Percentiles rank a stretch among this genome's conserved stretches.
These are phyloP conservation scores for Juglanconis juglandina DNA, from an alignment of 2,329 filamentous ascomycete species.

Conservation along the genomic window DNA sequence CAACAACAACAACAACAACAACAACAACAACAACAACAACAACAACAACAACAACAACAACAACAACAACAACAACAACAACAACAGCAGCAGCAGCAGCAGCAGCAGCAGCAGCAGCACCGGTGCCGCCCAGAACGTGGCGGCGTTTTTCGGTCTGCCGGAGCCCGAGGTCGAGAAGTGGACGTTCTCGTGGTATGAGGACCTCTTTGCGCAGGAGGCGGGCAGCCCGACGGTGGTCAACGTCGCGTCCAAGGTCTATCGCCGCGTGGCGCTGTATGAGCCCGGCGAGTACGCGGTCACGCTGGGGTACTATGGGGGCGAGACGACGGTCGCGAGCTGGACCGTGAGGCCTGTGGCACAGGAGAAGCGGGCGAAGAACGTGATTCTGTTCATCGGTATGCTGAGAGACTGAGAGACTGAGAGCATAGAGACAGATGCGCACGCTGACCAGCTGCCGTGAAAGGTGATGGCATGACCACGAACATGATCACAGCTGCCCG, in stretches of 20 bases:
- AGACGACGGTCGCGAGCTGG: conserved; percentile 73
- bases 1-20: conserved; percentile 23
- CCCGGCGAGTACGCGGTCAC: conserved; percentile 76
- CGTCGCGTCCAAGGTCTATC: conserved; percentile 75
- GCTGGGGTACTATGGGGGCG: conserved; percentile 69
- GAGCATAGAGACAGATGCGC: not conserved
- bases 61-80: conserved; percentile 25
- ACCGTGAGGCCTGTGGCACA: conserved; percentile 67
- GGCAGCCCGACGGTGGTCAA: conserved; percentile 70
- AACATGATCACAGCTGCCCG: conserved; percentile 80
- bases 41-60: conserved; percentile 22
- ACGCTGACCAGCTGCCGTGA: not conserved
- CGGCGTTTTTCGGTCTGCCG: conserved; percentile 64
- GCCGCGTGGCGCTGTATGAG: conserved; percentile 71
- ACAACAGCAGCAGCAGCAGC: conserved; percentile 41
- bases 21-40: conserved; percentile 25
- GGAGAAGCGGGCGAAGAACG: conserved; percentile 75
- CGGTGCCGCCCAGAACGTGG: conserved; percentile 32
- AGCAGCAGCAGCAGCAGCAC: conserved; percentile 37
- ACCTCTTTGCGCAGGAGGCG: conserved; percentile 73
- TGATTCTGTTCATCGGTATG: conserved; percentile 78
- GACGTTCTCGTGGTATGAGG: conserved; percentile 83
- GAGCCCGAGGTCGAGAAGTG: conserved; percentile 76
- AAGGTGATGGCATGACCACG: conserved; percentile 61
- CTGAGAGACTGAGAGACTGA: conserved; percentile 17